Evolutionary conservation across 495 filamentous ascomycete species (phyloP), one percentile per base, ranked within the genome.

Genomic region (Penicillium robsamsonii): DNA sequence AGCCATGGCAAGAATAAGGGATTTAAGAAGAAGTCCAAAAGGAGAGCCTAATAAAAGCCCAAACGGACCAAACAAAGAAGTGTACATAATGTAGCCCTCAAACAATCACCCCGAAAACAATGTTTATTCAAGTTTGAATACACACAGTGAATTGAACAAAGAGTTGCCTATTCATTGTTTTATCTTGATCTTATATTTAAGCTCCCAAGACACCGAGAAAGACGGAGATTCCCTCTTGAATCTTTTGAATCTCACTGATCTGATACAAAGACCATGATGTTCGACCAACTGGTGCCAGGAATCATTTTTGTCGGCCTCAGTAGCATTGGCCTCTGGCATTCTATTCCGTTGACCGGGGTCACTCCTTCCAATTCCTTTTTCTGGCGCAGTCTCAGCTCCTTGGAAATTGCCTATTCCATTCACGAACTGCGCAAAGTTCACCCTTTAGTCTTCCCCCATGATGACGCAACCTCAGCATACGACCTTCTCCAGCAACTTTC

Each of bases 61-160:
- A 35, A 35, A 35, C 3, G 31, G 12, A 35, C 11, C 15, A 35
- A 2, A 17, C 35, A 38, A 38, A 38, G 35, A 17, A 38, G n/a
- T 17, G 35, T 5, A n/a, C 35, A 17, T 38, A 38, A 17, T 17
- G n/a, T n/a, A 17, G n/a, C 35, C 8, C 15, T 17, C 35, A 38
- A n/a, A n/a, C 35, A 37, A 17, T 38, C 1, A 9, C 1, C 0
- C 13, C 22, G 22, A 37, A 9, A 29, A 25, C 10, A 42, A 24
- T n/a, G 22, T 29, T 33, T 33, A 48, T 48, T 48, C 46, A 33
- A 33, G 46, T 48, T 48, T 48, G 46, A 31, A 27, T 48, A 22
- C 18, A 25, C 45, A 18, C 17, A 0, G 5, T 18, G 27, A 4
- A n/a, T 20, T 13, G 13, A 18, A 51, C 24, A 51, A 51, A 51